Conservation (phyloP, 1,139 yeast species). For the Geotrichum cucujoidarum region DNA sequence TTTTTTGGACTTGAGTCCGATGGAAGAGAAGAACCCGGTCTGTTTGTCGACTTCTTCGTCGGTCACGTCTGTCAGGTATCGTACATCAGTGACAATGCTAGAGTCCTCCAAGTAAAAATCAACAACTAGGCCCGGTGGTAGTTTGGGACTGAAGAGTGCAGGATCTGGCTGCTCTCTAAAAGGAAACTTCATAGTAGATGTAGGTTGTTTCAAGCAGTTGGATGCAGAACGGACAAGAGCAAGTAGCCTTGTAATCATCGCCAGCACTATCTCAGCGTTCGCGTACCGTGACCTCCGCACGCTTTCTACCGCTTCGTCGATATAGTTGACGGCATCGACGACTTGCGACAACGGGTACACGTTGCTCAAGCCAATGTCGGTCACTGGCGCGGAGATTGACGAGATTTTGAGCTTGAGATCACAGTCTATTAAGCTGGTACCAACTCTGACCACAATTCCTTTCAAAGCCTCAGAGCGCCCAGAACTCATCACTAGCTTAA, state of each 20-base stretch:
- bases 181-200: conserved; percentile 23
- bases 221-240: conserved; percentile 25
- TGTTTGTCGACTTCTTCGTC: conserved; percentile 6
- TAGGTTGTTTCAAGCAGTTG: conserved; percentile 24
- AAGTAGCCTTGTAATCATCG: conserved; percentile 11
- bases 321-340: conserved; percentile 28
- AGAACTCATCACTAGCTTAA: conserved; percentile 35
- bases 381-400: conserved; percentile 8
- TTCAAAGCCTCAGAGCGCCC: conserved; percentile 33
- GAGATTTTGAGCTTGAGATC: conserved; percentile 29
- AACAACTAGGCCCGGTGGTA: conserved; percentile 22
- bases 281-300: conserved; percentile 14
- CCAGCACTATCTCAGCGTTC: conserved; percentile 10
- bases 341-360: conserved; percentile 25
- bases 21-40: conserved; percentile 11
- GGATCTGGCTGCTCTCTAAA: conserved; percentile 19
- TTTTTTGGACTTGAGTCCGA: conserved; percentile 8
- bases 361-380: background rate
- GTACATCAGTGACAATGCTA: conserved; percentile 29
- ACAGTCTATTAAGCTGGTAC: conserved; percentile 27
- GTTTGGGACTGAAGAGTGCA: conserved; percentile 21
- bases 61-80: conserved; percentile 23
- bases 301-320: conserved; percentile 19
- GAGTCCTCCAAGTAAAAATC: conserved; percentile 31
- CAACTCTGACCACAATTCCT: conserved; percentile 33